Base-by-base conservation (phyloP, 148 eudicot genomes). In the Rhododendron williamsianum region DNA sequence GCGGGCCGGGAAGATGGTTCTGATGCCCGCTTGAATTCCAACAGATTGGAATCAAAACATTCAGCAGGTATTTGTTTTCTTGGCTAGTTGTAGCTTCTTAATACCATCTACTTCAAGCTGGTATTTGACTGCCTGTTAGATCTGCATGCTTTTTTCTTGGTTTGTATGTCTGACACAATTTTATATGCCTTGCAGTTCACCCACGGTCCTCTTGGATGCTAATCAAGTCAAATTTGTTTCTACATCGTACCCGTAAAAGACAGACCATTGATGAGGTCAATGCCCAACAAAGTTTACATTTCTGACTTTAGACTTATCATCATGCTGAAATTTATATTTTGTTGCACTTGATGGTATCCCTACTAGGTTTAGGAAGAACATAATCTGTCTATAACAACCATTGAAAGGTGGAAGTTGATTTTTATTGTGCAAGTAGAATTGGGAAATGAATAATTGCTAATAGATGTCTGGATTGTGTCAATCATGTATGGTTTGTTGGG, bases 261-360 rank as follows among this genome's bases (percentile, higher is more conserved):
- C 99, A 91, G 86, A 87, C 95, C 74, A 92, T 95, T 87, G 99
- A 97, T 81, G 99, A 97, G 98, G 99, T 96, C 12, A 81, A 84
- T 87, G 76, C 63, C 54, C 27, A 10, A 48, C 78, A 72, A 36
- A 72, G 15, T 83, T 83, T 48, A 45, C 25, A 48, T 35, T 73
- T 49, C 6, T 33, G 19, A 49, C 33, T 71, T 83, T 23, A 45
- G 41, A 71, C 43, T 82, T 33, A 7, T 82, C 6, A 67, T 45
- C 4, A 52, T 33, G 58, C 21, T 83, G 27, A 15, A 5, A 73
- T 30, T 73, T 33, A 25, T 46, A 25, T 81, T 82, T 56, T 41
- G 84, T 60, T 76, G 85, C 82, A 86, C 13, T 58, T 23, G 12
- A 54, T 58, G 33, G 60, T 58, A 49, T 43, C 46, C 54, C 23